Evolutionary conservation across 2,329 filamentous ascomycete species (phyloP).

Genomic region (Botryosphaeria dothidea): DNA sequence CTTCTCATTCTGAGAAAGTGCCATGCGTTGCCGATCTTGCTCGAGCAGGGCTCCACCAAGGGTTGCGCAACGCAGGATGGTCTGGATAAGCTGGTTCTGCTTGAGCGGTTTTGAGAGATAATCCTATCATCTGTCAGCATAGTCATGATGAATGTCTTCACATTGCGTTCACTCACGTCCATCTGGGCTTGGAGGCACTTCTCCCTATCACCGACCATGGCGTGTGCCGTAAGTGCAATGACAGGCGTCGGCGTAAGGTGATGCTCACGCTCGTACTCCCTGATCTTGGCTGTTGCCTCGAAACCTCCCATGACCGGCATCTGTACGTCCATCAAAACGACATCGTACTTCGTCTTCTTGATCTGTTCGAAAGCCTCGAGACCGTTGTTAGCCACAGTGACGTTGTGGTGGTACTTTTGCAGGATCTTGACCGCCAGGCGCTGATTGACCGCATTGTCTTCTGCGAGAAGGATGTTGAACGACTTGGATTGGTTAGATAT

Average conservation of each 20-base stretch:
- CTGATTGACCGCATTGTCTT: constrained; percentile 98
- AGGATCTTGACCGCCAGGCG: constrained; percentile 94
- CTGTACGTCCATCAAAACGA: constrained; percentile 98
- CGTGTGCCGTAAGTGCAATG: constrained; percentile 94
- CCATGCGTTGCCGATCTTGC: constrained; percentile 60
- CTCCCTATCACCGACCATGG: constrained; percentile 97
- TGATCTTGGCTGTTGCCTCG: constrained; percentile 93
- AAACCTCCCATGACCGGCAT: constrained; percentile 99
- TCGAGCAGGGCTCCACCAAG: constrained; percentile 81
- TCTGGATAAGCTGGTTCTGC: constrained; percentile 96
- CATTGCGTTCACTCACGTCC: constrained; percentile 57
- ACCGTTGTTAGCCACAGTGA: constrained; percentile 93
- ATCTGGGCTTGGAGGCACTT: constrained; percentile 99
- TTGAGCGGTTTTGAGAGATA: constrained; percentile 96
- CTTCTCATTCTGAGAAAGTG: constrained; percentile 21
- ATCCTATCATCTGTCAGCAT: constrained; percentile 52
- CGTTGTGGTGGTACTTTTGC: constrained; percentile 91
- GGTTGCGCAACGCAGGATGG: constrained; percentile 93
- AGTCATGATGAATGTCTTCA: constrained; percentile 5
- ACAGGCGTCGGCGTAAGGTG: constrained; percentile 85
- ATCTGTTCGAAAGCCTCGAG: constrained; percentile 91
- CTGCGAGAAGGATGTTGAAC: constrained; percentile 90
- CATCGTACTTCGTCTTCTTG: constrained; percentile 89
- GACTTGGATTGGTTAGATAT: constrained; percentile 93
- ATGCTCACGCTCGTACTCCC: constrained; percentile 86